Base-by-base conservation (phyloP, 78 protist species). In the Dictyostelium purpureum region DNA sequence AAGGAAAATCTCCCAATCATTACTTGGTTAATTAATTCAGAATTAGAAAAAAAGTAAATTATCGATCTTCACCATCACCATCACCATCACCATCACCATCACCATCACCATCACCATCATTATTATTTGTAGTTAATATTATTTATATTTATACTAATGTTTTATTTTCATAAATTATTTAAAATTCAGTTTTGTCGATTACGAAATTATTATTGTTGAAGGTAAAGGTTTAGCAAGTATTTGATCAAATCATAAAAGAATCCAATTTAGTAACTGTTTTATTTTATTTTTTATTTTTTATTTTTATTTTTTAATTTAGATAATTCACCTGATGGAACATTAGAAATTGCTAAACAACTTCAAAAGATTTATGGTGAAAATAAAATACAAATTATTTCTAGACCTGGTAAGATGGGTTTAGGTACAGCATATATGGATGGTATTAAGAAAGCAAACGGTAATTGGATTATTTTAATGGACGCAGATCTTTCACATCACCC, bases 401-500 rank as follows among this genome's bases (percentile, higher is more conserved):
- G 97, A 42, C 73, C 94, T 10, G 97, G 98, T 5, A 97, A 97
- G 79, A 95, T 96, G 65, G 99, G 99, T 16, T 73, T 97, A 14
- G 99, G 98, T 40, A 35, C 79, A 28, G 79, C 99, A 26, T 98
- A 98, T 57, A 88, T 96, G 75, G 83, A 80, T 69, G 99, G 99
- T 19, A 35, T 96, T 4, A 38, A 92, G 76, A 81, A 63, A 42
- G 97, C 98, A 12, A 69, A 77, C 2, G 99, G 99, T 31, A 89
- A 96, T 69, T 98, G 97, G 77, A 79, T 98, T 70, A 59, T 98
- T 21, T 89, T 98, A 38, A 88, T 98, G 97, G 99, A 98, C 51
- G 98, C 98, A 5, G 99, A 98, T 82, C 19, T 98, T 28, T 95
- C 97, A 24, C 99, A 98, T 67, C 98, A 96, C 56, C 99, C 99